A percentile compares a stretch with the other conserved stretches of the same genome.
These are phyloP conservation scores for Boletus reticulatus DNA, from an alignment of 768 basidiomycete species.

Conservation along the genomic window DNA sequence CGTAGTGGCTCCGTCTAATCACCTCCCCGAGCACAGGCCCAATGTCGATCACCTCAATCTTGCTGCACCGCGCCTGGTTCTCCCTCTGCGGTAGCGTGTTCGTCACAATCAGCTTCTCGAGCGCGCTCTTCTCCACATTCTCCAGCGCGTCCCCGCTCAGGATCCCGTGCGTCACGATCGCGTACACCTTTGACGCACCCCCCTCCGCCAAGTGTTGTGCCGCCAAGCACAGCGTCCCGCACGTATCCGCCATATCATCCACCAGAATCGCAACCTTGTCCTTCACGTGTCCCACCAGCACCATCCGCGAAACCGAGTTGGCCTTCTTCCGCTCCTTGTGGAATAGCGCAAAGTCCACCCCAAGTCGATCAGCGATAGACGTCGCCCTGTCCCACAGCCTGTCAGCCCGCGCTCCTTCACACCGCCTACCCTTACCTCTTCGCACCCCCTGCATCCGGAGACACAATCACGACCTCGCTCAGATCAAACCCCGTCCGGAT, in stretches of 20 bases:
- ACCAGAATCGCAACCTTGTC: conserved; percentile 93
- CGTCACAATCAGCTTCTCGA: conserved; percentile 96
- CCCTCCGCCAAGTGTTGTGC: conserved; percentile 87
- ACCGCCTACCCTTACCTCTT: conserved; percentile 63
- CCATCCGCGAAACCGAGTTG: conserved; percentile 92
- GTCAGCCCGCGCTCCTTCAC: conserved; percentile 13
- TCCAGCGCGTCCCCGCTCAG: conserved; percentile 86
- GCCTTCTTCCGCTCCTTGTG: conserved; percentile 99
- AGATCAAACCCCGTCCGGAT: conserved; percentile 90
- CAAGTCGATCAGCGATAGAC: conserved; percentile 92
- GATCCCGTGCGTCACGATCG: conserved; percentile 96
- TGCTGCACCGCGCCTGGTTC: conserved; percentile 67
- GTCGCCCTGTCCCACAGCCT: conserved; percentile 65
- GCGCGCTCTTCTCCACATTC: conserved; percentile 63
- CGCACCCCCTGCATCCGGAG: conserved; percentile 97
- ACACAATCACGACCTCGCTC: conserved; percentile 88
- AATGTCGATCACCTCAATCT: conserved; percentile 94
- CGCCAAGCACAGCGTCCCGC: conserved; percentile 90
- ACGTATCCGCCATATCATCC: conserved; percentile 99
- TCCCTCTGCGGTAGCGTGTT: conserved; percentile 92
- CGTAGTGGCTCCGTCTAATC: conserved; percentile 93
- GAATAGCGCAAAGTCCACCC: conserved; percentile 97
- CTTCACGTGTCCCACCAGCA: conserved; percentile 90
- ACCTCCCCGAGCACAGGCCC: conserved; percentile 95
- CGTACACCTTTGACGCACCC: conserved; percentile 82